Evolutionary conservation across 495 filamentous ascomycete species (phyloP).

Genomic region (Pyrenopolyporus hunteri): DNA sequence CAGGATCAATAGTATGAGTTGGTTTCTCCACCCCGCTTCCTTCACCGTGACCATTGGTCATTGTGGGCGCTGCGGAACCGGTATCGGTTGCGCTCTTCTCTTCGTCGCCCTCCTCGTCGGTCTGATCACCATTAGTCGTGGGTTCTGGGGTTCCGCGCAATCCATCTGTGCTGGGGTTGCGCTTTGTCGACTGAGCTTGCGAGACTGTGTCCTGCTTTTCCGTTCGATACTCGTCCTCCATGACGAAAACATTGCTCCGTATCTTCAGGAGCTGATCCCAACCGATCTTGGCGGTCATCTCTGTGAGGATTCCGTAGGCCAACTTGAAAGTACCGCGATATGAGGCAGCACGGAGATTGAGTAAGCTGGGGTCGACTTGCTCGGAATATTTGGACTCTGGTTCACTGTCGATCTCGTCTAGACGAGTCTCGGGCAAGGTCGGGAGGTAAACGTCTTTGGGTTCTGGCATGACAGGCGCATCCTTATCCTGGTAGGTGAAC

Average conservation of each 20-base stretch:
- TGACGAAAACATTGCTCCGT: conserved; percentile 95
- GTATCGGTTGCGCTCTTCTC: conserved; percentile 41
- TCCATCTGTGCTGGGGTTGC: conserved; percentile 77
- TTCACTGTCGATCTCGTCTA: conserved; percentile 94
- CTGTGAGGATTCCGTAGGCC: conserved; percentile 91
- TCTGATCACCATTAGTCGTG: conserved; percentile 63
- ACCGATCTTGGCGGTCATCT: conserved; percentile 92
- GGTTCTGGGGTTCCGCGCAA: conserved; percentile 70
- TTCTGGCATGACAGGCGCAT: conserved; percentile 91
- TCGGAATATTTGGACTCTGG: conserved; percentile 80
- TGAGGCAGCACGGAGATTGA: conserved; percentile 82
- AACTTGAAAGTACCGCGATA: conserved; percentile 96
- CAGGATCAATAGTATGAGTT: conserved; percentile 79
- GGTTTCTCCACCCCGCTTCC: conserved; percentile 72
- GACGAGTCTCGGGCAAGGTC: conserved; percentile 82
- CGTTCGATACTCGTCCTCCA: conserved; percentile 96
- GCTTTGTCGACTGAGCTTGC: conserved; percentile 58
- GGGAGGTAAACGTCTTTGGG: conserved; percentile 85
- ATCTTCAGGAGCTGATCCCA: conserved; percentile 96
- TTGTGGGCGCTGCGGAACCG: conserved; percentile 41
- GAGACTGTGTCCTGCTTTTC: conserved; percentile 74
- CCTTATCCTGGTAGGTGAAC: conserved; percentile 99
- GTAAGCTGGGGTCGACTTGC: conserved; percentile 82
- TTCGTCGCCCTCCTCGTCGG: conserved; percentile 55
- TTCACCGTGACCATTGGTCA: conserved; percentile 48